These are phyloP conservation scores for Aureobasidium sp. DNA, from an alignment of 2,329 filamentous ascomycete species.

Conservation along the genomic window DNA sequence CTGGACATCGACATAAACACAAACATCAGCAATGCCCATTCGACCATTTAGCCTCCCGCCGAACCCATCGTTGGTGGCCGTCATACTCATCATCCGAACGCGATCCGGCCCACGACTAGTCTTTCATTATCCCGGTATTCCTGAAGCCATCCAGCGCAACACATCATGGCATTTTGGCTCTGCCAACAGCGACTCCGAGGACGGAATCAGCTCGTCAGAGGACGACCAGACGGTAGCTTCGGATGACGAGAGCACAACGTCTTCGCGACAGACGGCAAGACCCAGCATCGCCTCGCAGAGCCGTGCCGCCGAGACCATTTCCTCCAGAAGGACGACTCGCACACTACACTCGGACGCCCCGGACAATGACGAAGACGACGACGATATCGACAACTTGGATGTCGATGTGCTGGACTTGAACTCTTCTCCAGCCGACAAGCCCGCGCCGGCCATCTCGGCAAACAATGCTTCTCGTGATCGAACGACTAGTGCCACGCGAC, in stretches of 20 bases:
- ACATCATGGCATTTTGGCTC: conserved; percentile 14
- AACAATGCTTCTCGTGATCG: background rate
- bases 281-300: conserved; percentile 9
- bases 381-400: conserved; percentile 12
- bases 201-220: conserved; percentile 3
- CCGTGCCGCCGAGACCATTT: background rate
- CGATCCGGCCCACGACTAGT: conserved; percentile 75
- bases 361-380: conserved; percentile 19
- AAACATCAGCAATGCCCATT: conserved; percentile 12
- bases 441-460: background rate
- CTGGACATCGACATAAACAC: background rate
- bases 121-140: conserved; percentile 67
- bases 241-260: background rate
- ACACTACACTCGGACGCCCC: conserved; percentile 18
- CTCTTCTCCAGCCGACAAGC: background rate
- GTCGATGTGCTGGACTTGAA: conserved; percentile 3
- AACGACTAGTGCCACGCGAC: background rate
- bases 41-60: conserved; percentile 34
- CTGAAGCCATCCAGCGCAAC: conserved; percentile 6
- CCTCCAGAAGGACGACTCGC: conserved; percentile 10
- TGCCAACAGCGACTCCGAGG: conserved; percentile 13
- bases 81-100: conserved; percentile 68
- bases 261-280: conserved; percentile 10
- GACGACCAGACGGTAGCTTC: conserved; percentile 8
- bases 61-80: conserved; percentile 56